Evolutionary conservation across 1,284 basidiomycete genomes (phyloP), one percentile per base, ranked within the genome.

Genomic region (Austroboletus olivaceoglutinosus): DNA sequence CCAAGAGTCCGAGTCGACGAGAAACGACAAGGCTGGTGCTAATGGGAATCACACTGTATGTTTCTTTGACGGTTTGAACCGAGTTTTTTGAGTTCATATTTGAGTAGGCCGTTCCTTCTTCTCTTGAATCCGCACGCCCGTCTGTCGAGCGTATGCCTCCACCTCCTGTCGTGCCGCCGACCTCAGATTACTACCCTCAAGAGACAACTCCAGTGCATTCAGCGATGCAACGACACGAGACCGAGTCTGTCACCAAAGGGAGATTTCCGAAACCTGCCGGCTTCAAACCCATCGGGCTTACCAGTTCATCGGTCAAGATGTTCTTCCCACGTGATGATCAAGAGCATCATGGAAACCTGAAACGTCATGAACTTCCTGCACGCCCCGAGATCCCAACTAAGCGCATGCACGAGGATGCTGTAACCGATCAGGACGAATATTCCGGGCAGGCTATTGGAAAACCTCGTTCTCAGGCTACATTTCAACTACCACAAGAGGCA

Each of bases 321-420:
- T 89, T 89, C 65, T 89, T 89, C 61, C 86, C 87, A 40, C 78
- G 76, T 45, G 86, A 89, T 25, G 86, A 68, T 50, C 65, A 74
- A n/a, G 71, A 73, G 22, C 53, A 58, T 22, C 63, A 56, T 29
- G 53, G 48, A 25, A 12, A 47, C 15, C 16, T 38, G 16, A 41
- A 52, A 46, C 49, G 33, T 22, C 44, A 61, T 8, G 59, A 50
- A 13, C 45, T 52, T 47, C 53, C 61, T 33, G 18, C 31, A 25
- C 64, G 62, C 23, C 53, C 64, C 13, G 64, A 66, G 47, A 46
- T 60, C 30, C 63, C 58, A 45, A 42, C 49, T 8, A 72, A 74
- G 39, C 63, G 62, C 34, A 6, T 52, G 18, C 61, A 60, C 21
- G 64, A 69, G 43, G 67, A 71, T 22, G 46, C 22, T 7, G 44